Base-by-base conservation (phyloP, 2,329 filamentous ascomycete species). In the Trichoderma sp. region DNA sequence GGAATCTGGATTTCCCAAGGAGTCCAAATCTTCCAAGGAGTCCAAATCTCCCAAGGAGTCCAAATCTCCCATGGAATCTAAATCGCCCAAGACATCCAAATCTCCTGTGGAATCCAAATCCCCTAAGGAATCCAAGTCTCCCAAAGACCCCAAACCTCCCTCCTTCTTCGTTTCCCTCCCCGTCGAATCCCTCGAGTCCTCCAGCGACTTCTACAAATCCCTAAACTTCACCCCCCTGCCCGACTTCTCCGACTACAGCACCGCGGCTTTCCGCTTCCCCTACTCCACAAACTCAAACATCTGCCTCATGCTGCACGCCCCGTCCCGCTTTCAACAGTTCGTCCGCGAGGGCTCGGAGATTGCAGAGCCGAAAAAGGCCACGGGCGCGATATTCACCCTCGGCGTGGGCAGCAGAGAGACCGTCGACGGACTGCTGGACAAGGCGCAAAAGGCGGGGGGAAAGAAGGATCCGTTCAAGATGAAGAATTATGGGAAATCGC, bases 301-400 rank as follows among this genome's bases (percentile, higher is more conserved):
- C 17, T 67, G 67, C 45, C 67, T 71, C 64, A 71, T 71, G 68
- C 50, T 71, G 15, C 68, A 70, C 52, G 56, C 55, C n/a, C 51
- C 58, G 26, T 48, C 47, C 7, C 66, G 68, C 50, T 72, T 70
- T 64, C 64, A 67, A 39, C 56, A 67, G 9, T 72, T 71, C 19
- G 68, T 72, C 15, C 69, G 69, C 10, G 64, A 67, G 12, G 66
- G 57, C 50, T 67, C 65, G 3, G 44, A 68, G 10, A 58, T 71
- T 26, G 50, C 51, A 50, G 63, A 72, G 19, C 65, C 70, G 15
- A 64, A 63, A 48, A 66, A 66, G 21, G 24, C 59, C 3, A 69
- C 68, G 14, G 68, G 69, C 50, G 63, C 57, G 9, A 63, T 72
- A 41, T 69, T 69, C 34, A 65, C 67, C 1, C 39, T 71, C 7